These are phyloP conservation scores for Phytophthora brassicae DNA, from an alignment of 352 stramenopile genomes.

Conservation along the genomic window DNA sequence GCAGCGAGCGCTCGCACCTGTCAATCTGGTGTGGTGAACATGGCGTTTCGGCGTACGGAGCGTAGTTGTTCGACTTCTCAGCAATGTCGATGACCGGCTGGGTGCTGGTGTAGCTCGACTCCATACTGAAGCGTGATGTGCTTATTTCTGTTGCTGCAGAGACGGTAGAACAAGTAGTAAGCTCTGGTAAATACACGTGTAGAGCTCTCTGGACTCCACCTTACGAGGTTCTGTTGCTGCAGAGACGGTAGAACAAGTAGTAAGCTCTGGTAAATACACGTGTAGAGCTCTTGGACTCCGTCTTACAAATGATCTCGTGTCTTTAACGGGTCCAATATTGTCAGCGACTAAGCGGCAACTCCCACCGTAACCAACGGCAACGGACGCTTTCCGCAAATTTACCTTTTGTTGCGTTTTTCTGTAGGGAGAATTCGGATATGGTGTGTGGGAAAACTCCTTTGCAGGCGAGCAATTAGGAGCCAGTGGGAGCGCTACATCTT, in stretches of 20 bases:
- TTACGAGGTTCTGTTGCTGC: constrained; percentile 3
- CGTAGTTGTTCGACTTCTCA: constrained; percentile 32
- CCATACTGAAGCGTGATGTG: constrained; percentile 15
- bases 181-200: neutral
- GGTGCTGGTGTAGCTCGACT: constrained; percentile 20
- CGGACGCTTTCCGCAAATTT: neutral
- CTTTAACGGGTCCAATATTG: neutral
- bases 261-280: constrained; percentile 1
- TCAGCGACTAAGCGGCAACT: neutral
- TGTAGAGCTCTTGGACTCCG: neutral
- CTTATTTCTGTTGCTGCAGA: neutral
- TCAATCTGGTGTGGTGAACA: constrained; percentile 20
- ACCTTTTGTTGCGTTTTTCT: too few relatives aligned
- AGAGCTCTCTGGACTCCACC: neutral
- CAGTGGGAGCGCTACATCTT: too few relatives aligned
- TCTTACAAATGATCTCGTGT: too few relatives aligned
- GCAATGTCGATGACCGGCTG: constrained; percentile 30
- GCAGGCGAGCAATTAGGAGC: too few relatives aligned
- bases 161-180: constrained; percentile 16
- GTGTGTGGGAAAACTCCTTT: too few relatives aligned
- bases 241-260: constrained; percentile 12
- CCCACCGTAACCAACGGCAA: neutral
- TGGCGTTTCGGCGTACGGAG: constrained; percentile 24
- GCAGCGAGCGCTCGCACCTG: constrained; percentile 29
- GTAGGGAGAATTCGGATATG: too few relatives aligned